A percentile compares a stretch with the other conserved stretches of the same genome.
Conservation (phyloP, 345 rosid species). For the Linum lewisii region DNA sequence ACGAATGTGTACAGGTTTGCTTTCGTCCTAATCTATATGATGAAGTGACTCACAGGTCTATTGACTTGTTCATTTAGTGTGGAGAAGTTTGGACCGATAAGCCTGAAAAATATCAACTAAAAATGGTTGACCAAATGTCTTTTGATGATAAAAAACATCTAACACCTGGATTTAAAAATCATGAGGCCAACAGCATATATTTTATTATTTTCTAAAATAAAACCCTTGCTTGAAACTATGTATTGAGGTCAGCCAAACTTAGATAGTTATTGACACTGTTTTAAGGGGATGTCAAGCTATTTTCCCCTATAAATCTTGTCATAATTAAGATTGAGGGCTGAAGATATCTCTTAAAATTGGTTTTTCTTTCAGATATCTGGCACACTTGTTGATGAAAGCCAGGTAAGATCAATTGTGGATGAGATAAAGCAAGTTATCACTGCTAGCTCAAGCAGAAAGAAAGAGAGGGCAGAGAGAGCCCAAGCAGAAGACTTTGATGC, state of each 20-base stretch:
- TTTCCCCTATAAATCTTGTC: not conserved
- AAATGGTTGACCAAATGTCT: too few species aligned
- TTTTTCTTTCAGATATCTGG: slow-evolving; percentile 67
- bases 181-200: not conserved
- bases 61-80: not conserved
- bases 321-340: not conserved
- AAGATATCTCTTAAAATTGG: not conserved
- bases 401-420: slow-evolving; percentile 86
- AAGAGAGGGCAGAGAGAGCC: slow-evolving; percentile 88
- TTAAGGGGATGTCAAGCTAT: not conserved
- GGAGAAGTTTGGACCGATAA: not conserved
- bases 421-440: slow-evolving; percentile 90
- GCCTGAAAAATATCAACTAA: too few species aligned
- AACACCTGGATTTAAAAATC: too few species aligned
- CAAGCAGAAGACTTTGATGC: slow-evolving; percentile 97
- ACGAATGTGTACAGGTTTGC: slow-evolving; percentile 92
- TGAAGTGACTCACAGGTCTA: not conserved
- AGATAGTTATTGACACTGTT: not conserved
- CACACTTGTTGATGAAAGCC: slow-evolving; percentile 61
- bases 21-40: not conserved
- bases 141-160: too few species aligned
- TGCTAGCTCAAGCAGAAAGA: slow-evolving; percentile 91
- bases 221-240: too few species aligned
- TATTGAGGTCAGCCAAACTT: not conserved
- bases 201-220: slow-evolving; percentile 4